Conservation (phyloP, 23 red algal species). For the Gracilariopsis chorda region DNA sequence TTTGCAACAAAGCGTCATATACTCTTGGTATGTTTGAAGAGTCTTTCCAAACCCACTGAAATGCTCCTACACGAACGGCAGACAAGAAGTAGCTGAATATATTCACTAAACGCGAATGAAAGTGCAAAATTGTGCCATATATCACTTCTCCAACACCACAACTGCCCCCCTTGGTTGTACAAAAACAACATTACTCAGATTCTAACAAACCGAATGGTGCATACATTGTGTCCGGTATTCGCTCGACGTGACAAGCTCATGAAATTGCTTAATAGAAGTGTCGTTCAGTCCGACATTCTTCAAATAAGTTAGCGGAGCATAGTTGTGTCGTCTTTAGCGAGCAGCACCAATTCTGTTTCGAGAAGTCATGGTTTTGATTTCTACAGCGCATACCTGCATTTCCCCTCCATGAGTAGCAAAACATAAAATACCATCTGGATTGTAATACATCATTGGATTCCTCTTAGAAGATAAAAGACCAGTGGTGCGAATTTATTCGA, state of each 20-base stretch:
- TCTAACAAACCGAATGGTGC: neutral
- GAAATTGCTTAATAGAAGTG: neutral
- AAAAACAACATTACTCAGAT: neutral
- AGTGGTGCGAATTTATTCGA: neutral
- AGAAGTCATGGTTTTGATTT: conserved; percentile 30
- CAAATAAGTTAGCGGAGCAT: neutral
- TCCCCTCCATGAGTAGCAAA: neutral
- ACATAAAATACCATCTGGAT: neutral
- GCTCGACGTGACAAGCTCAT: neutral
- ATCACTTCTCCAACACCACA: neutral
- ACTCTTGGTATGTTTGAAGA: neutral
- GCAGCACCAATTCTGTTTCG: neutral
- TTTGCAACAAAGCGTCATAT: neutral
- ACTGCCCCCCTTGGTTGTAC: neutral
- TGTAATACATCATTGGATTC: neutral
- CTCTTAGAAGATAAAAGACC: neutral
- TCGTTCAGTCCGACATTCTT: neutral
- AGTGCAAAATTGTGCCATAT: neutral
- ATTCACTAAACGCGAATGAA: neutral
- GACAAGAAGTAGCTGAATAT: neutral
- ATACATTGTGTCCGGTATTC: neutral
- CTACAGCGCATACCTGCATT: neutral
- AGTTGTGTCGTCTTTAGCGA: neutral
- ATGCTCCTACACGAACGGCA: neutral
- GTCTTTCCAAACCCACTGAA: neutral